Conservation (phyloP, 2,329 filamentous ascomycete species). For the Aspergillus japonicus region DNA sequence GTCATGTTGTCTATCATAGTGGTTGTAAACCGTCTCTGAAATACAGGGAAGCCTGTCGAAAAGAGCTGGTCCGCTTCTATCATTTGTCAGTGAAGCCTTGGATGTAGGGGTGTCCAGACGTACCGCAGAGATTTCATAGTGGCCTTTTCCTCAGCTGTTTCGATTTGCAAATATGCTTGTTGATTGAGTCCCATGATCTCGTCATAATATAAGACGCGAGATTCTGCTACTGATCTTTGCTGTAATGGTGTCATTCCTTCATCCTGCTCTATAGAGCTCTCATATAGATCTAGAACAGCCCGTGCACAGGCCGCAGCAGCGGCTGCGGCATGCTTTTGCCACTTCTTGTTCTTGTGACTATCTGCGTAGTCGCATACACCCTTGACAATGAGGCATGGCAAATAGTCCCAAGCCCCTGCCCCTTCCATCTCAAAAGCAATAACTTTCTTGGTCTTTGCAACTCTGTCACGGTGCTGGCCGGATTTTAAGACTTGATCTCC, state of each 20-base stretch:
- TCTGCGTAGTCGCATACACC: constrained; percentile 46
- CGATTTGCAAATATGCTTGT: too few relatives aligned
- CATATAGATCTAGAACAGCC: not conserved
- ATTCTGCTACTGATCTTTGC: too few relatives aligned
- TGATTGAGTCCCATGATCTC: not conserved
- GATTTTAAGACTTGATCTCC: constrained; percentile 20
- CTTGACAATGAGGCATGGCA: constrained; percentile 31
- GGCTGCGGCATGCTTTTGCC: constrained; percentile 43
- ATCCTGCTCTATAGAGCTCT: not conserved
- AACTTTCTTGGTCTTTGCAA: not conserved
- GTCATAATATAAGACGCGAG: not conserved
- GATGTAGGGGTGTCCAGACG: too few relatives aligned
- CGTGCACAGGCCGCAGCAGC: constrained; percentile 38
- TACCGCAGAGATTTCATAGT: too few relatives aligned
- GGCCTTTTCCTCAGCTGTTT: too few relatives aligned
- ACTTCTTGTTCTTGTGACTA: constrained; percentile 40
- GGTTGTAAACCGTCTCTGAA: not conserved
- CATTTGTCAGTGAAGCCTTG: not conserved
- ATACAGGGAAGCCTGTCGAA: not conserved
- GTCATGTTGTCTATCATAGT: not conserved
- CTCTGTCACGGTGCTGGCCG: too few relatives aligned
- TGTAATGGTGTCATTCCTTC: too few relatives aligned
- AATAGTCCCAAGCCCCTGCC: constrained; percentile 36
- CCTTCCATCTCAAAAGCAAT: constrained; percentile 40
- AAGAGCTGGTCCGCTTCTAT: not conserved